Evolutionary conservation across 1,284 basidiomycete species (phyloP), one percentile per base, ranked within the genome.

Genomic region (Mycena sp.): DNA sequence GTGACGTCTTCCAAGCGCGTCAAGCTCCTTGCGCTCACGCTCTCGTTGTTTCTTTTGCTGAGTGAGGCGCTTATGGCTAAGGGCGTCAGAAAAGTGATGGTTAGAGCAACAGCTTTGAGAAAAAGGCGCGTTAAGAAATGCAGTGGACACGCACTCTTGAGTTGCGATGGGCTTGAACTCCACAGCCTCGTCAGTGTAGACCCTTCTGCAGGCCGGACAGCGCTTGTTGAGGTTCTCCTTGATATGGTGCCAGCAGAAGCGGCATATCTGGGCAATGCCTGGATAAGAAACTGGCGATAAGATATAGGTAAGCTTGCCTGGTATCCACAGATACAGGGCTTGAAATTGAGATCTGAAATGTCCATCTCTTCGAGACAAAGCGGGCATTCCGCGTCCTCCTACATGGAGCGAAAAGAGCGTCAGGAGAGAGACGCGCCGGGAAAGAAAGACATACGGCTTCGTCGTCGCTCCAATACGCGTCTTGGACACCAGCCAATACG

Each of bases 181-280:
- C 40, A 98, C 93, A 46, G 90, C 87, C 64, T 97, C 93, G 70
- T 98, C 94, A 26, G 94, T 93, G 76, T 99, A 99, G 69, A 93
- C 88, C 71, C 96, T 86, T 73, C 98, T 87, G 80, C 98, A 99
- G 35, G 98, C 98, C 40, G 98, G 98, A 78, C 98, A 99, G 58
- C 95, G 89, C 67, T 96, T 92, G 77, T 99, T 99, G 64, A 98
- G 83, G 80, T 98, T 94, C 81, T 95, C 88, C 83, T 94, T 93
- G 86, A 98, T 97, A 80, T 99, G 96, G 80, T 99, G 95, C 90
- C 96, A 99, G 79, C 98, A 99, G 82, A 99, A 99, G 64, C 96
- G 93, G 78, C 98, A 99, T 71, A 99, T 96, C 96, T 99, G 70
- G 28, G 35, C 26, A 6, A 30, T n/a, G 37, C 30, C 10, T 14